A percentile compares a stretch with the other conserved stretches of the same genome.
Evolutionary conservation across 345 rosid genomes (phyloP).

Genomic region (Brassica juncea): DNA sequence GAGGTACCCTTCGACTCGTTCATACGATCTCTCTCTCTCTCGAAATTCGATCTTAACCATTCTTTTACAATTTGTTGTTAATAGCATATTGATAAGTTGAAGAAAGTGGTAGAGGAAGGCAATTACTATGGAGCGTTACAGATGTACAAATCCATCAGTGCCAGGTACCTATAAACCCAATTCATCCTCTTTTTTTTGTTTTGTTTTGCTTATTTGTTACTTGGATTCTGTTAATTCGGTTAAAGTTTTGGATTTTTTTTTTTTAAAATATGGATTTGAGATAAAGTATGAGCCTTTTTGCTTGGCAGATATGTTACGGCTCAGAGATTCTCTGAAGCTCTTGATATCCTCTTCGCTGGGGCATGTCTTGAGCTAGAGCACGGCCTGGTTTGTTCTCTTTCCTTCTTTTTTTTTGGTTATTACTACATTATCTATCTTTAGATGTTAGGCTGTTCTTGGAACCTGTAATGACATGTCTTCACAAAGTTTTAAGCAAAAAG

Average conservation of each 20-base stretch:
- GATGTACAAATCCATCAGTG: slow-evolving; percentile 92
- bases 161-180: slow-evolving; percentile 51
- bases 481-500: too few species aligned
- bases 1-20: slow-evolving; percentile 49
- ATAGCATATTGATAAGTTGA: slow-evolving; percentile 81
- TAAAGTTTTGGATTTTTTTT: not conserved
- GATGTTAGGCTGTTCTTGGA: not conserved
- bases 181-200: not conserved
- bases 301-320: slow-evolving; percentile 63
- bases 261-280: not conserved
- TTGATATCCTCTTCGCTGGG: slow-evolving; percentile 80
- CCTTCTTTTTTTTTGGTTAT: not conserved
- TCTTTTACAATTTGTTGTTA: slow-evolving; percentile 2
- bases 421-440: not conserved
- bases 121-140: slow-evolving; percentile 94
- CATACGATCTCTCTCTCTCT: not conserved
- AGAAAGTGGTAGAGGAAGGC: slow-evolving; percentile 70
- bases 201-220: not conserved
- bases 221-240: not conserved
- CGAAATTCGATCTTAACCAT: not conserved
- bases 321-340: slow-evolving; percentile 79
- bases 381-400: slow-evolving; percentile 64
- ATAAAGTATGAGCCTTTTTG: slow-evolving; percentile 15
- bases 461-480: not conserved
- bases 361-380: slow-evolving; percentile 77